Conservation (phyloP, 2,329 filamentous ascomycete species). For the Zasmidium angulare region DNA sequence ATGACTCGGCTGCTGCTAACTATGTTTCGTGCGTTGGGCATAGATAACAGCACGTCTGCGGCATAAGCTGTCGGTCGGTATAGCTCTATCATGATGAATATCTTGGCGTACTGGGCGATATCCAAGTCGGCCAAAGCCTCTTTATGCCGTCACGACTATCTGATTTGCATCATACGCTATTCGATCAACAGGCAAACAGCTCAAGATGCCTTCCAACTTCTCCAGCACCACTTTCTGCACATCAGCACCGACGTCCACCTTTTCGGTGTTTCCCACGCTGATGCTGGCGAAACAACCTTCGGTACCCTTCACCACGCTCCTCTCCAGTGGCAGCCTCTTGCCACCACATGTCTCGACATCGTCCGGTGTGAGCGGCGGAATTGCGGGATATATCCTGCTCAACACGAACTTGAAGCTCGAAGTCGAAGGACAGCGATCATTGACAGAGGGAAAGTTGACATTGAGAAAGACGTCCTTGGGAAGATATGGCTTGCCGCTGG, state of each 20-base stretch:
- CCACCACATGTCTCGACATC: slow-evolving; percentile 61
- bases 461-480: slow-evolving; percentile 61
- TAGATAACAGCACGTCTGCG: background rate
- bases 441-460: slow-evolving; percentile 65
- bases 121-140: no score
- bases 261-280: slow-evolving; percentile 61
- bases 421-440: slow-evolving; percentile 51
- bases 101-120: no score
- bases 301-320: slow-evolving; percentile 47
- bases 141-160: no score
- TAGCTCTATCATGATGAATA: no score
- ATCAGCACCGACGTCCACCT: slow-evolving; percentile 57
- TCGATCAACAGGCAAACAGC: slow-evolving; percentile 41
- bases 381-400: slow-evolving; percentile 56
- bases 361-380: slow-evolving; percentile 34
- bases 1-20: background rate
- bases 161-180: no score
- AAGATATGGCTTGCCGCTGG: slow-evolving; percentile 61
- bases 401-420: slow-evolving; percentile 64
- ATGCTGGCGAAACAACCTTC: slow-evolving; percentile 62
- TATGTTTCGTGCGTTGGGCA: background rate
- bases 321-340: slow-evolving; percentile 59
- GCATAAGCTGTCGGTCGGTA: background rate
- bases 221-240: slow-evolving; percentile 53
- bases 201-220: slow-evolving; percentile 51